These are phyloP conservation scores for Cercospora zeina DNA, from an alignment of 2,329 filamentous ascomycete genomes.

Conservation along the genomic window DNA sequence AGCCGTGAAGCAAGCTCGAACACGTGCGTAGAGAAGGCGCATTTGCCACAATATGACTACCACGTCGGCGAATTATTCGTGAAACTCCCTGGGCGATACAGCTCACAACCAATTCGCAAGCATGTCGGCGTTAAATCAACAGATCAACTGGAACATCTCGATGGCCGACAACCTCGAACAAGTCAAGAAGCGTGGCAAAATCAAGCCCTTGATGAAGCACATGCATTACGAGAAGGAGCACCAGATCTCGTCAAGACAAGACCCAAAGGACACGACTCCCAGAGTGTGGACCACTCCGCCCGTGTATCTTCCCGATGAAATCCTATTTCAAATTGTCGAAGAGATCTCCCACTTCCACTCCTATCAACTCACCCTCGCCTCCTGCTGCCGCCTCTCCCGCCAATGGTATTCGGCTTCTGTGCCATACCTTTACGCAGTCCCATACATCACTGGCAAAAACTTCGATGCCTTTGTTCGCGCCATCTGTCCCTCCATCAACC, in stretches of 20 bases:
- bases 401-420: constrained; percentile 60
- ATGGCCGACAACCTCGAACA: constrained; percentile 42
- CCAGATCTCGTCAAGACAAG: constrained; percentile 6
- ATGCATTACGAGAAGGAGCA: constrained; percentile 15
- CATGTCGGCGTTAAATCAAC: constrained; percentile 41
- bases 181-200: constrained; percentile 24
- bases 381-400: constrained; percentile 55
- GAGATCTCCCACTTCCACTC: constrained; percentile 43
- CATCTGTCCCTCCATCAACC: constrained; percentile 55
- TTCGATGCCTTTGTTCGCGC: constrained; percentile 57
- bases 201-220: constrained; percentile 17
- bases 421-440: constrained; percentile 54
- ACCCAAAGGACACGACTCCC: constrained; percentile 9
- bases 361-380: constrained; percentile 52
- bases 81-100: not conserved
- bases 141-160: constrained; percentile 40
- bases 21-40: not conserved
- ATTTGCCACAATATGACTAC: constrained; percentile 8
- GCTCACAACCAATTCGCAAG: not conserved
- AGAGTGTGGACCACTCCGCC: constrained; percentile 30
- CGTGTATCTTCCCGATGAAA: constrained; percentile 55
- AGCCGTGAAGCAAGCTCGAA: not conserved
- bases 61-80: constrained; percentile 6
- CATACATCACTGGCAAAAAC: constrained; percentile 53
- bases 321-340: constrained; percentile 54